Conservation (phyloP, 805 yeast species). For the Candida maltosa region DNA sequence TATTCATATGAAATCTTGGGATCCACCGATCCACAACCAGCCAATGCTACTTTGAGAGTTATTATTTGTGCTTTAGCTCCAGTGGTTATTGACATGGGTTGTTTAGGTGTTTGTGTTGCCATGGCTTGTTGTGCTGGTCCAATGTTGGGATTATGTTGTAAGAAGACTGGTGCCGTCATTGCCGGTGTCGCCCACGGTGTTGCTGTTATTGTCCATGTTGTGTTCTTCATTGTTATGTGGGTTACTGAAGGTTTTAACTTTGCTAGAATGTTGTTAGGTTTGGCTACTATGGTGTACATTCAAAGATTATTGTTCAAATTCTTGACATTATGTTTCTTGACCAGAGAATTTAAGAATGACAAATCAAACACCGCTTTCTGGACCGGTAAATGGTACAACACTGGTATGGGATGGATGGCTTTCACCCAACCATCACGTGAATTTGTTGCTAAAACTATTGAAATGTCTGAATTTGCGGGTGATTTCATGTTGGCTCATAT, state of each 20-base stretch:
- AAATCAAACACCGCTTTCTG: conserved; percentile 97
- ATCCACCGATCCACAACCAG: conserved; percentile 39
- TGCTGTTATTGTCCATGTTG: conserved; percentile 82
- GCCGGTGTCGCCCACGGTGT: conserved; percentile 96
- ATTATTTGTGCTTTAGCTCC: conserved; percentile 87
- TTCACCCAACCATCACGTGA: conserved; percentile 96
- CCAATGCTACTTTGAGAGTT: conserved; percentile 70
- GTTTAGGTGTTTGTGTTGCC: conserved; percentile 68
- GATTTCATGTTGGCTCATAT: conserved; percentile 93
- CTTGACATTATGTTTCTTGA: conserved; percentile 72
- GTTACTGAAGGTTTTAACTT: conserved; percentile 91
- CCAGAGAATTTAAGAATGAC: conserved; percentile 96
- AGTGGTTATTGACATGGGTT: conserved; percentile 86
- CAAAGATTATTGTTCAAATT: conserved; percentile 87
- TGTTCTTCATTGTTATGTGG: conserved; percentile 95
- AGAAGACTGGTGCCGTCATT: conserved; percentile 91
- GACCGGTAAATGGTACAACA: conserved; percentile 99
- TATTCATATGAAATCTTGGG: conserved; percentile 29
- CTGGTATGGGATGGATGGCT: conserved; percentile 90
- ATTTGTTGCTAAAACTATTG: conserved; percentile 89
- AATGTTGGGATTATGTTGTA: conserved; percentile 88
- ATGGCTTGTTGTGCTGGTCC: conserved; percentile 98
- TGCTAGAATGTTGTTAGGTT: conserved; percentile 81
- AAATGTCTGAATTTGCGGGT: conserved; percentile 92
- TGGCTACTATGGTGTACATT: conserved; percentile 76